A percentile compares a stretch with the other conserved stretches of the same genome.
Conservation (phyloP, 768 basidiomycete genomes). For the Auricularia auricula-judae region DNA sequence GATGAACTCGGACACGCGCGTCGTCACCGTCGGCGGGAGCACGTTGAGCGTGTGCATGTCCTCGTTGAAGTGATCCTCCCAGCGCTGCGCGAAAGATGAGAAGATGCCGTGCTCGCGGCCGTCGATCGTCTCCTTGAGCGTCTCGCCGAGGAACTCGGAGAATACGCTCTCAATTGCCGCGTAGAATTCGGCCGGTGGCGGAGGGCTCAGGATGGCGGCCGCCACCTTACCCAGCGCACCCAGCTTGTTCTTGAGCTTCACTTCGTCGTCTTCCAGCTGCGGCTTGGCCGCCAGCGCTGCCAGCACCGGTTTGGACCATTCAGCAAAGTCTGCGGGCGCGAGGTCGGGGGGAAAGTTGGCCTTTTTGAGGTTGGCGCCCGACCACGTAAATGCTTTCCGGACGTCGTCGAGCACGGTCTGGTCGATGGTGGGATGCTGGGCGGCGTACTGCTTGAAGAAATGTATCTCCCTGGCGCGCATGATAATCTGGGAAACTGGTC, state of each 20-base stretch:
- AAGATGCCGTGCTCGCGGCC: background rate
- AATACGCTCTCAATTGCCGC: constrained; percentile 8
- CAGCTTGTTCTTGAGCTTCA: constrained; percentile 5
- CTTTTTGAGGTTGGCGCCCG: background rate
- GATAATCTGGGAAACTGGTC: constrained; percentile 62
- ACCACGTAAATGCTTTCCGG: background rate
- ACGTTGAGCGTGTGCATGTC: constrained; percentile 89
- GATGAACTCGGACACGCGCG: constrained; percentile 94
- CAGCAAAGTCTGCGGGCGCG: background rate
- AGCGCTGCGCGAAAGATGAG: constrained; percentile 28
- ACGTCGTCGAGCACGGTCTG: background rate
- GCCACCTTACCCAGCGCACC: background rate
- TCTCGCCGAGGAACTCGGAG: constrained; percentile 13
- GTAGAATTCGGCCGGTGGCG: background rate
- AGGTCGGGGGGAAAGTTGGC: background rate
- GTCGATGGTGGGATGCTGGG: constrained; percentile 1
- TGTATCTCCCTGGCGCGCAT: constrained; percentile 59
- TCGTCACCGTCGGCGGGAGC: constrained; percentile 79
- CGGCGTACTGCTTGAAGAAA: constrained; percentile 7
- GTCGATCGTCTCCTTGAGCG: constrained; percentile 2
- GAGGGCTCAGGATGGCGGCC: background rate
- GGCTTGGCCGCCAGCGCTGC: background rate
- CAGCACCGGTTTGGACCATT: background rate
- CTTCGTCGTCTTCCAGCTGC: background rate
- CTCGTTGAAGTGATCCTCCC: constrained; percentile 83